Conservation (phyloP, 495 filamentous ascomycete species). For the Penicillium parvum region DNA sequence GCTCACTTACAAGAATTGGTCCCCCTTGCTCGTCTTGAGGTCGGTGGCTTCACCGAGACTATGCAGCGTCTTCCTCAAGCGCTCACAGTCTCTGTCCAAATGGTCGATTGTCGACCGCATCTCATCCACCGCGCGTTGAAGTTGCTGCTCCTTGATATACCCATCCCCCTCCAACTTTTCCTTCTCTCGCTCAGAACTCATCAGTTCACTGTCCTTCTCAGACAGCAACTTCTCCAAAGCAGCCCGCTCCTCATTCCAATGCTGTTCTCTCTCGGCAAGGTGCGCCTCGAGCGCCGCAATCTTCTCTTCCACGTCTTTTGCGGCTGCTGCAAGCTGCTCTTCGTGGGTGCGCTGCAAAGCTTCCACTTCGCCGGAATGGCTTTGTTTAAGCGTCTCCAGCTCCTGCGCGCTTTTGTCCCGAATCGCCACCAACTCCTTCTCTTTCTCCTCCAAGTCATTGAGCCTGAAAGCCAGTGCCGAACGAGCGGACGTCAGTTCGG, state of each 20-base stretch:
- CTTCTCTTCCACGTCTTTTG: conserved; percentile 33
- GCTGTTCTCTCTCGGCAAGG: conserved; percentile 32
- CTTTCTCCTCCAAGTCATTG: conserved; percentile 14
- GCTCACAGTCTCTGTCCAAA: conserved; percentile 52
- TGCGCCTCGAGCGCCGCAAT: conserved; percentile 36
- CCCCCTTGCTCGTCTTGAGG: conserved; percentile 54
- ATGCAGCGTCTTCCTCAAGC: conserved; percentile 53
- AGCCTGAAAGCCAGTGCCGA: conserved; percentile 23
- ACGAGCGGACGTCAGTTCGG: conserved; percentile 32
- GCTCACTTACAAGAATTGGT: conserved; percentile 60
- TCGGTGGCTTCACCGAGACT: conserved; percentile 57
- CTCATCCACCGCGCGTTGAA: conserved; percentile 44
- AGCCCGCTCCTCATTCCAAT: conserved; percentile 33
- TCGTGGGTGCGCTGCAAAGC: conserved; percentile 17
- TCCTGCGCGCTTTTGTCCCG: conserved; percentile 18
- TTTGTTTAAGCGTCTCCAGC: conserved; percentile 14
- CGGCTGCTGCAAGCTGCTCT: conserved; percentile 26
- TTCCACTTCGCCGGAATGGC: conserved; percentile 31
- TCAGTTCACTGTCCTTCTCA: conserved; percentile 36
- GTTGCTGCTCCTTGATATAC: conserved; percentile 46
- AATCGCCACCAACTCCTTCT: conserved; percentile 29
- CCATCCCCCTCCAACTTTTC: conserved; percentile 44
- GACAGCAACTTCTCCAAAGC: conserved; percentile 33
- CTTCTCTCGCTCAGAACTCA: conserved; percentile 43
- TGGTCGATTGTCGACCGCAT: conserved; percentile 50